Evolutionary conservation across 2,329 filamentous ascomycete genomes (phyloP), one percentile per base, ranked within the genome.

Genomic region (Grosmannia serpens): DNA sequence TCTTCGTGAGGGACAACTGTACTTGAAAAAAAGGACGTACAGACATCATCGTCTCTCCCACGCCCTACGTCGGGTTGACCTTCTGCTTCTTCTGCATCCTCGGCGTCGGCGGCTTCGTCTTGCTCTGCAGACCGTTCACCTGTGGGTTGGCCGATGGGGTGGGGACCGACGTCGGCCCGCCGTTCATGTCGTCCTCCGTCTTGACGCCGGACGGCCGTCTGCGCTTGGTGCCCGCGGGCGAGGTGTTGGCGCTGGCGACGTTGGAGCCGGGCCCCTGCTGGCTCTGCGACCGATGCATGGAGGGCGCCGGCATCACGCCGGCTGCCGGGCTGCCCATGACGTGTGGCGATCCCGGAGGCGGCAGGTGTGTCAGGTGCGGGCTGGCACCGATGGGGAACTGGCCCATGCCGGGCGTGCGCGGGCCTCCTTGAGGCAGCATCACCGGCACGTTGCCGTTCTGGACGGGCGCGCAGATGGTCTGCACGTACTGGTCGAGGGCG

Each of bases 221-320:
- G 57, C 81, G 74, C 70, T 84, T 84, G 63, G 82, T 83, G 38
- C 78, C 81, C 27, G 79, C 77, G 46, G 82, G 82, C 35, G 81
- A 84, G 6, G 84, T 87, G 70, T 86, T 87, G 59, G 84, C 83
- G 66, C 83, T 86, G 8, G 83, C 82, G 1, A 82, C 84, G 67
- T 81, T 83, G 11, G 83, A 86, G 68, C 74, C 82, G 35, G 83
- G 85, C 46, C 84, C 84, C 67, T 87, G 84, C 68, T 86, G 84
- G 67, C 83, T 86, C 62, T 82, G 81, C 67, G 87, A 83, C 61
- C 83, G 73, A 68, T 84, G 81, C 84, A 87, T 87, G 62, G 76
- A 76, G 26, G 83, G 83, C 56, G 83, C 81, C 68, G 84, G 81
- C 77, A 85, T 84, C 56, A 79, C 75, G 20, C 79, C 82, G 17